Percentiles rank a stretch among this genome's conserved stretches.
phyloP scores from a whole-genome alignment of 176 grass and related monocot species.

The Carex pumila region DNA sequence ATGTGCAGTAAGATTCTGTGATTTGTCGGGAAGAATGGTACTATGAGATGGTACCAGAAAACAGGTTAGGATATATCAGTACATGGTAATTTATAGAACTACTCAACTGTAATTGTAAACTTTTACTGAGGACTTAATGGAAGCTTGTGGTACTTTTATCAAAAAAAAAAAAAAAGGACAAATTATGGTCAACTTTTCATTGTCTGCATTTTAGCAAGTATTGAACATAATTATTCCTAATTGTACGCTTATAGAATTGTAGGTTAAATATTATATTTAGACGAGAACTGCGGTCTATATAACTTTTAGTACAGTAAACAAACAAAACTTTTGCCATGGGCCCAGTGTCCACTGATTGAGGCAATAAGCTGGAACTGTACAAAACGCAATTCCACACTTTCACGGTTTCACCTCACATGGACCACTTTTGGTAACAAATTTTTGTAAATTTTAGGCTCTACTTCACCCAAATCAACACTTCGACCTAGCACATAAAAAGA shows the following conservation, averaged over 20 bases:
- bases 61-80: neutral
- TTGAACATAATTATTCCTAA: neutral
- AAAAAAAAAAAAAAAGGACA: neutral
- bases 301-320: constrained; percentile 2
- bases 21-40: neutral
- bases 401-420: neutral
- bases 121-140: neutral
- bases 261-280: neutral
- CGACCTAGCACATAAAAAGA: neutral
- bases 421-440: neutral
- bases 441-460: neutral
- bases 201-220: neutral
- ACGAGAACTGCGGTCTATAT: neutral
- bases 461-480: constrained; percentile 4
- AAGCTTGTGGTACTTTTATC: neutral
- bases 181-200: neutral
- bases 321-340: neutral
- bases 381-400: neutral
- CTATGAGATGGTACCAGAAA: neutral
- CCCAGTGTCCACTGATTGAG: neutral
- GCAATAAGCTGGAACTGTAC: neutral
- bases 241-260: neutral
- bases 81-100: neutral
- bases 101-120: neutral
- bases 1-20: neutral